These are phyloP conservation scores for Stephania yunnanensis DNA, from an alignment of 164 flowering plant genomes.

Conservation along the genomic window DNA sequence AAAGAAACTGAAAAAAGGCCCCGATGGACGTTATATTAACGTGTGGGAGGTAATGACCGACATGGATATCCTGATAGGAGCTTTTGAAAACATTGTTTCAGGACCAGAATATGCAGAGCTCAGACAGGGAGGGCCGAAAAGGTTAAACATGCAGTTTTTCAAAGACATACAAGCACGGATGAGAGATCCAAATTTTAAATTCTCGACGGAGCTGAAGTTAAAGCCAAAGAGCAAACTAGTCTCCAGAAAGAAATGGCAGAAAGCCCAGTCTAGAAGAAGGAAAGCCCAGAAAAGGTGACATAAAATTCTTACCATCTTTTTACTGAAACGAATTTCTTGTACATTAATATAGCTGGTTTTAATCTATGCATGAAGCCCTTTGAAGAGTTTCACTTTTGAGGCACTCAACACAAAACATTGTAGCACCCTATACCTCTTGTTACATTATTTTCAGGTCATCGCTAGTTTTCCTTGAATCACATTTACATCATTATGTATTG, in stretches of 20 bases:
- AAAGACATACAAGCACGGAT: conserved; percentile 91
- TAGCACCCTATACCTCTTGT: background rate
- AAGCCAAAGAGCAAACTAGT: conserved; percentile 92
- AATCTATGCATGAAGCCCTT: background rate
- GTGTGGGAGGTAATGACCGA: conserved; percentile 98
- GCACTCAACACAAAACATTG: background rate
- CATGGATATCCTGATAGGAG: conserved; percentile 81
- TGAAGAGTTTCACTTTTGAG: too few species aligned
- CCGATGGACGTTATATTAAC: conserved; percentile 89
- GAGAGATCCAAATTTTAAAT: conserved; percentile 94
- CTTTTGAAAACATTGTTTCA: conserved; percentile 88
- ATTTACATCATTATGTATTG: background rate
- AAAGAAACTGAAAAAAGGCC: conserved; percentile 90
- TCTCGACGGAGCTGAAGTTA: conserved; percentile 76
- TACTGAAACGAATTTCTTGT: background rate
- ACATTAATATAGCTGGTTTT: background rate
- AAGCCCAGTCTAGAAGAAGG: conserved; percentile 65
- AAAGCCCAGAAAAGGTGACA: conserved; percentile 63
- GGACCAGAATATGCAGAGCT: conserved; percentile 94
- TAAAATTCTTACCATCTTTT: background rate
- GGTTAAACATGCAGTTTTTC: conserved; percentile 76
- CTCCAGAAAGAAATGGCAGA: conserved; percentile 80
- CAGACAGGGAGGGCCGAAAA: conserved; percentile 86
- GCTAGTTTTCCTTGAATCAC: background rate
- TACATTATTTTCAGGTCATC: background rate